A percentile compares a stretch with the other conserved stretches of the same genome.
These are phyloP conservation scores for Clavaria fumosa DNA, from an alignment of 768 basidiomycete genomes.

Conservation along the genomic window DNA sequence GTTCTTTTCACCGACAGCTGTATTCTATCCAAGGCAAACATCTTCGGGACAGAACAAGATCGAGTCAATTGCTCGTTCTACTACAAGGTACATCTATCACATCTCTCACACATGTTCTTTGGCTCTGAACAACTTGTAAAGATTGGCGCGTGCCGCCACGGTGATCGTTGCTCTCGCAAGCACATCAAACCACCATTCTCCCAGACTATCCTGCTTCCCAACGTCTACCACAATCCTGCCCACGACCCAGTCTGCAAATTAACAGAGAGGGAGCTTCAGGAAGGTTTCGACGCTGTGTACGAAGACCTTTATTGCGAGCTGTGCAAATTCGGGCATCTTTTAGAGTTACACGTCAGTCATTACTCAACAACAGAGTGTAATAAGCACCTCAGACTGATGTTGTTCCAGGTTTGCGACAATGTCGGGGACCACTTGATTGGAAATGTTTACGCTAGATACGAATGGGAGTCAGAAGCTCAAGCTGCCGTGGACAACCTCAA, in stretches of 20 bases:
- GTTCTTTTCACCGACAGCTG: constrained; percentile 4
- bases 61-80: constrained; percentile 99
- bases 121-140: constrained; percentile 18
- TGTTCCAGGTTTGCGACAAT: constrained; percentile 77
- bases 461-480: constrained; percentile 97
- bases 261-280: constrained; percentile 75
- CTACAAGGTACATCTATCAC: constrained; percentile 54
- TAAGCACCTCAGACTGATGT: too few species aligned
- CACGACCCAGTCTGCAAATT: constrained; percentile 86
- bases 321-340: constrained; percentile 84
- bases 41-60: constrained; percentile 89
- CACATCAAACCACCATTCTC: constrained; percentile 97
- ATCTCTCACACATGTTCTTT: constrained; percentile 1
- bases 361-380: neutral
- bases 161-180: constrained; percentile 95
- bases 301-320: constrained; percentile 93
- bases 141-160: constrained; percentile 98
- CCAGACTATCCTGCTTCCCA: constrained; percentile 90
- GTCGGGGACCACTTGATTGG: constrained; percentile 98
- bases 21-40: constrained; percentile 52
- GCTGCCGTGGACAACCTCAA: constrained; percentile 86
- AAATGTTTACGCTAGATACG: constrained; percentile 94
- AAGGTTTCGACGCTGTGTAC: constrained; percentile 87
- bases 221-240: constrained; percentile 96
- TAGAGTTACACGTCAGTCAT: constrained; percentile 78